A percentile compares a stretch with the other conserved stretches of the same genome.
These are phyloP conservation scores for Cenchrus fungigraminus DNA, from an alignment of 176 grass and related monocot species.

Conservation along the genomic window DNA sequence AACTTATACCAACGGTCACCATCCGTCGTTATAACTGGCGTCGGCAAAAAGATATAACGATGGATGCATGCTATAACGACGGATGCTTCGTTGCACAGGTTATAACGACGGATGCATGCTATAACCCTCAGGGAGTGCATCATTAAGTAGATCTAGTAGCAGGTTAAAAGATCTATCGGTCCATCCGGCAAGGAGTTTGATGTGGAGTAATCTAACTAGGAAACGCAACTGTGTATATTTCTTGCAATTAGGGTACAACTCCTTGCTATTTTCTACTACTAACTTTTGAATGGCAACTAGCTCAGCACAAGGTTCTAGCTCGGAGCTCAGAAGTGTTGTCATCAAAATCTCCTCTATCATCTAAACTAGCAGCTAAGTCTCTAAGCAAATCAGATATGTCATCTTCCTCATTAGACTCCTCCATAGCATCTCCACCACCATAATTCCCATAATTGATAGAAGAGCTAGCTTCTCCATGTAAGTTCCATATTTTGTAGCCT, in stretches of 20 bases:
- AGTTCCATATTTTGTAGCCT: too few relatives aligned
- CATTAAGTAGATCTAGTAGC: background rate
- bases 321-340: background rate
- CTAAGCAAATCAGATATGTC: background rate
- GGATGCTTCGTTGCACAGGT: too few relatives aligned
- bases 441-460: too few relatives aligned
- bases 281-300: background rate
- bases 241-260: background rate
- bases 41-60: too few relatives aligned
- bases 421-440: too few relatives aligned
- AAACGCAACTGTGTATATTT: background rate
- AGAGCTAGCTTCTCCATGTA: too few relatives aligned
- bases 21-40: too few relatives aligned
- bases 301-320: background rate
- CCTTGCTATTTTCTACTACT: background rate
- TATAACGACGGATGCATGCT: too few relatives aligned
- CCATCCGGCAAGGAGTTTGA: background rate
- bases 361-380: background rate
- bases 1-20: too few relatives aligned
- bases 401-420: background rate
- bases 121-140: background rate
- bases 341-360: background rate
- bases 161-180: background rate
- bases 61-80: too few relatives aligned
- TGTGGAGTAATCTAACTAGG: background rate